Evolutionary conservation across 2,329 filamentous ascomycete genomes (phyloP).

Genomic region (Alternaria solani): DNA sequence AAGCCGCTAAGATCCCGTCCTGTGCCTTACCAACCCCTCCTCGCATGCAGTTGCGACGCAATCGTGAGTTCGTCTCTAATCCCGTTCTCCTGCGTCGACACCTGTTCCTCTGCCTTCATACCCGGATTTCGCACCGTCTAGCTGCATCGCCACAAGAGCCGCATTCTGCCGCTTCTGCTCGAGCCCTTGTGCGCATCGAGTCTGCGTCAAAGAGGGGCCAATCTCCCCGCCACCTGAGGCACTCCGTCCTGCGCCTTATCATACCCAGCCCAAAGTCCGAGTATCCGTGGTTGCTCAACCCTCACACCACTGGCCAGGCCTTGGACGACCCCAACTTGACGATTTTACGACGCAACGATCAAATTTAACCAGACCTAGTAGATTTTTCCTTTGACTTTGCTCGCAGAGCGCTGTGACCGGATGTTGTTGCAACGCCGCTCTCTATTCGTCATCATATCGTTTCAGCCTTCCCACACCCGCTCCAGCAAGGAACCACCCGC

Average conservation of each 20-base stretch:
- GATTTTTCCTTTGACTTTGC: conserved; percentile 16
- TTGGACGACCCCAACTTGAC: conserved; percentile 20
- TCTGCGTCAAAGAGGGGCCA: conserved; percentile 32
- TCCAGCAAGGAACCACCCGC: conserved; percentile 31
- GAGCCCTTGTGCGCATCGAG: conserved; percentile 40
- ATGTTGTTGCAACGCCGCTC: conserved; percentile 47
- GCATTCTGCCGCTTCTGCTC: conserved; percentile 38
- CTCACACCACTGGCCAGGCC: conserved; percentile 27
- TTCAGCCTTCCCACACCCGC: conserved; percentile 48
- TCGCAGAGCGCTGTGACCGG: conserved; percentile 34
- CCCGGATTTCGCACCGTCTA: conserved; percentile 32
- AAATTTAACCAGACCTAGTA: conserved; percentile 5
- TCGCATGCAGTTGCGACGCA: conserved; percentile 43
- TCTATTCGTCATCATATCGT: conserved; percentile 47
- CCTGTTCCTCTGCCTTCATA: conserved; percentile 28
- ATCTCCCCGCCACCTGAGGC: conserved; percentile 33
- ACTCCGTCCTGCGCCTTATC: conserved; percentile 35
- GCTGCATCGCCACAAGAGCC: conserved; percentile 31
- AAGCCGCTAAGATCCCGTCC: conserved; percentile 37
- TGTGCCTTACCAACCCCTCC: conserved; percentile 37
- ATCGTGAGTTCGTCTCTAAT: conserved; percentile 36
- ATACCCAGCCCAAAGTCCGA: conserved; percentile 38
- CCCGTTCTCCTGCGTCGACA: conserved; percentile 34
- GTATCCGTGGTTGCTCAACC: conserved; percentile 36
- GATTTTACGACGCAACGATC: conserved; percentile 28